Evolutionary conservation across 2,329 filamentous ascomycete genomes (phyloP), one percentile per base, ranked within the genome.

Genomic region (Pseudogymnoascus verrucosus): DNA sequence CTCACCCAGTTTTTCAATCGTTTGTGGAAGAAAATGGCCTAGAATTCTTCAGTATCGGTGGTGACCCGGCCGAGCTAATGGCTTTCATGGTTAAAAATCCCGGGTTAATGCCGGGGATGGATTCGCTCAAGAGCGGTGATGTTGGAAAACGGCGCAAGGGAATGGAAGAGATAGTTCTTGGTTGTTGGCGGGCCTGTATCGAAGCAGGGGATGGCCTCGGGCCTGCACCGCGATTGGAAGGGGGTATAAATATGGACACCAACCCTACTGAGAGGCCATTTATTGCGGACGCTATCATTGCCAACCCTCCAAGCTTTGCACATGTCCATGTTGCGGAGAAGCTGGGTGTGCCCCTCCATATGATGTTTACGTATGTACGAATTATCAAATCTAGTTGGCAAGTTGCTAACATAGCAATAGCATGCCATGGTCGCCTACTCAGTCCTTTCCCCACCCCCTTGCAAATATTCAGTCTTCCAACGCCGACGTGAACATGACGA

Each of bases 21-120:
- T 90, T 91, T 68, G 85, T 92, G 3, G 82, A 86, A 65, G 84
- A 89, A 62, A 86, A 87, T 71, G 87, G 82, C 0, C 80, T 93
- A 12, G 89, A 92, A 69, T 93, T 91, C 74, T 91, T 89, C 74
- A 83, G 77, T 66, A 89, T 91, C 61, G 88, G 89, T n/a, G 89
- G 89, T 2, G 88, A 92, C 71, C 89, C 89, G 2, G 84, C 86
- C 0, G 88, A 91, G 73, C 78, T 93, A 3, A 92, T 92, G 89
- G 86, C 88, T 0, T 92, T 91, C 73, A 92, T 93, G 89, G 89
- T 93, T 36, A 93, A 93, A 75, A 89, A 95, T 68, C 90, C 91
- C 0, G 90, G 91, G 0, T 78, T 96, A 34, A 91, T 96, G 87
- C 91, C 91, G 1, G 89, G 89, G 0, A 84, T 93, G 64, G 88